A percentile compares a stretch with the other conserved stretches of the same genome.
These are phyloP conservation scores for Rhynchospora pubera DNA, from an alignment of 176 grass and related monocot species.

Conservation along the genomic window DNA sequence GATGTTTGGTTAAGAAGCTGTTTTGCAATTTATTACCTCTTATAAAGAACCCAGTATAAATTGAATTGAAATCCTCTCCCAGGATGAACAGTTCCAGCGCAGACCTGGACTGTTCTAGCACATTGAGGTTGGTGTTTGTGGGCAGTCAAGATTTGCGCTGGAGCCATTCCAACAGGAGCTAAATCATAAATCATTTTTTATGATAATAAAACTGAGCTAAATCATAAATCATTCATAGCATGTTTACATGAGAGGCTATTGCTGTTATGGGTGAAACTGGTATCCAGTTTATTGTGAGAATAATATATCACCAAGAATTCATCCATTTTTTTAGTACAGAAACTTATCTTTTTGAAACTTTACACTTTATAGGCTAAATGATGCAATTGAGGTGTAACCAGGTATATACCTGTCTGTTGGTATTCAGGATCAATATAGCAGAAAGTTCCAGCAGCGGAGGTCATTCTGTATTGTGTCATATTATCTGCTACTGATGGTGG, in stretches of 20 bases:
- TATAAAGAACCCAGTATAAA: not conserved
- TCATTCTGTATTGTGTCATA: slow-evolving; percentile 37
- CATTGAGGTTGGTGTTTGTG: too few species aligned
- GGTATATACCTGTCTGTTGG: slow-evolving; percentile 29
- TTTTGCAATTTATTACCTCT: not conserved
- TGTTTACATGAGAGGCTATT: not conserved
- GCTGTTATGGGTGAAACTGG: not conserved
- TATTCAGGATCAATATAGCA: slow-evolving; percentile 51
- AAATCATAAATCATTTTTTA: too few species aligned
- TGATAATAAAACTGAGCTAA: not conserved
- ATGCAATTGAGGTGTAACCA: not conserved
- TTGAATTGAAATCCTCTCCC: not conserved
- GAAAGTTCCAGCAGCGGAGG: slow-evolving; percentile 34
- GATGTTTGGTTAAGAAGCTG: not conserved
- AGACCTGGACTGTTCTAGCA: too few species aligned
- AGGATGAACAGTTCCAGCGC: too few species aligned
- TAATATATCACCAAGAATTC: not conserved
- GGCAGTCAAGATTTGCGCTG: too few species aligned
- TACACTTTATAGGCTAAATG: not conserved
- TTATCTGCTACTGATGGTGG: slow-evolving; percentile 26
- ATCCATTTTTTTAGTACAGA: not conserved
- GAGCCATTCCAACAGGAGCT: too few species aligned
- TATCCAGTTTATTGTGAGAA: not conserved
- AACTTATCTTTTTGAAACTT: not conserved
- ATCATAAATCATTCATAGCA: not conserved